Evolutionary conservation across 108 stramenopile genomes (phyloP).

Genomic region (Mediolabrus comicus): DNA sequence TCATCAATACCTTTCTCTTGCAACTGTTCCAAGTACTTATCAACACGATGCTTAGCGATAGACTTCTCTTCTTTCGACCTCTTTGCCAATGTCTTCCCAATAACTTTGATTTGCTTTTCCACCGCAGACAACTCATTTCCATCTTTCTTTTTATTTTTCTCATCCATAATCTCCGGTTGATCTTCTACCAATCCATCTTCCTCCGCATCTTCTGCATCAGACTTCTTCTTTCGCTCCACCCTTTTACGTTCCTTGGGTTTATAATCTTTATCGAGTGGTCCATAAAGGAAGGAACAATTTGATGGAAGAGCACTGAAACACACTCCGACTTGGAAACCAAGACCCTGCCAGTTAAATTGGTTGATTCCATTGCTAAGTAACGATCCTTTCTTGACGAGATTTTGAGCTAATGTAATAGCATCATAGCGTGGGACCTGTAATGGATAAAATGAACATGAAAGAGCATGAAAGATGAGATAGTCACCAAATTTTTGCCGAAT

Average conservation of each 20-base stretch:
- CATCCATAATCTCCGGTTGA: constrained; percentile 59
- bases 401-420: constrained; percentile 53
- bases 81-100: constrained; percentile 41
- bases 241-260: constrained; percentile 59
- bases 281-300: constrained; percentile 64
- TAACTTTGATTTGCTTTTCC: constrained; percentile 58
- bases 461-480: not conserved
- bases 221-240: constrained; percentile 22
- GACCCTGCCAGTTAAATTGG: constrained; percentile 68
- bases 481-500: too few relatives aligned
- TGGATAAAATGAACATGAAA: not conserved
- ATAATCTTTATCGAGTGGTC: constrained; percentile 60
- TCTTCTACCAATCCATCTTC: constrained; percentile 56
- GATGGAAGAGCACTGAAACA: constrained; percentile 84
- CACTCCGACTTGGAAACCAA: constrained; percentile 68
- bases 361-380: constrained; percentile 16
- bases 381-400: constrained; percentile 50
- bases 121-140: constrained; percentile 73
- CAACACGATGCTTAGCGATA: constrained; percentile 11
- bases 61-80: constrained; percentile 20
- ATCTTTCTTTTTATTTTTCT: constrained; percentile 40
- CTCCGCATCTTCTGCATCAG: not conserved
- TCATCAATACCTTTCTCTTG: constrained; percentile 32
- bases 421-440: constrained; percentile 82
- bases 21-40: constrained; percentile 14